Conservation (phyloP, 73 alveolate species). For the Blepharisma japonicum region DNA sequence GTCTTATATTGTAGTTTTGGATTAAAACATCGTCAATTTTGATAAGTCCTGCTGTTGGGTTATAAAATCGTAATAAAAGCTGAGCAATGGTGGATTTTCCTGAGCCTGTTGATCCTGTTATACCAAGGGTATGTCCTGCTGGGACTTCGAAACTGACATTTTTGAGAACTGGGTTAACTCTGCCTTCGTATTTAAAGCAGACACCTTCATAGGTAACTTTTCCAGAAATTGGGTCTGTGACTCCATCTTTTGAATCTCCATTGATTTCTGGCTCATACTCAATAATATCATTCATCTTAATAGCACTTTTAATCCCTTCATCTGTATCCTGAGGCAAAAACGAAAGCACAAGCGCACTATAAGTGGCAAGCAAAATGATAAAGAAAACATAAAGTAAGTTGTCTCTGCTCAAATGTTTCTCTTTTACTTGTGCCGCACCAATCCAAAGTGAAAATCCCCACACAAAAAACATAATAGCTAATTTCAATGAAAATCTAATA, state of each 20-base stretch:
- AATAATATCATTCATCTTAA: too few relatives aligned
- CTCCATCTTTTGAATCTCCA: conserved; percentile 13
- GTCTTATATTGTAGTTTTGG: background rate
- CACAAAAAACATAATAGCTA: too few relatives aligned
- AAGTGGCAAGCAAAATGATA: too few relatives aligned
- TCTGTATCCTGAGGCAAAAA: too few relatives aligned
- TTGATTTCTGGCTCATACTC: background rate
- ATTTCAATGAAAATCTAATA: too few relatives aligned
- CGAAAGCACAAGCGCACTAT: too few relatives aligned
- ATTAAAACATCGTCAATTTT: conserved; percentile 10
- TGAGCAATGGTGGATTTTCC: conserved; percentile 47
- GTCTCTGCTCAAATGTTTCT: too few relatives aligned
- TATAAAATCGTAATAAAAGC: conserved; percentile 21
- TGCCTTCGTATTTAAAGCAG: conserved; percentile 70
- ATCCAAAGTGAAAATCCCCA: too few relatives aligned
- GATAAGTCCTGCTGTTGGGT: conserved; percentile 26
- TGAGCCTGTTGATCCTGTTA: conserved; percentile 43
- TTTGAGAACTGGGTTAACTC: conserved; percentile 38
- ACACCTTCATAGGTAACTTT: conserved; percentile 74
- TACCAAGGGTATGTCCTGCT: conserved; percentile 33
- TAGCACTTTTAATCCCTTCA: too few relatives aligned
- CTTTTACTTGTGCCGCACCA: too few relatives aligned
- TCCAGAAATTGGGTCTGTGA: conserved; percentile 47
- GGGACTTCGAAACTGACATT: conserved; percentile 38
- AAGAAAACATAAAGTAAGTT: too few relatives aligned